A percentile compares a stretch with the other conserved stretches of the same genome.
phyloP scores from a whole-genome alignment of 306 rosid genomes.

The Lotus japonicus region DNA sequence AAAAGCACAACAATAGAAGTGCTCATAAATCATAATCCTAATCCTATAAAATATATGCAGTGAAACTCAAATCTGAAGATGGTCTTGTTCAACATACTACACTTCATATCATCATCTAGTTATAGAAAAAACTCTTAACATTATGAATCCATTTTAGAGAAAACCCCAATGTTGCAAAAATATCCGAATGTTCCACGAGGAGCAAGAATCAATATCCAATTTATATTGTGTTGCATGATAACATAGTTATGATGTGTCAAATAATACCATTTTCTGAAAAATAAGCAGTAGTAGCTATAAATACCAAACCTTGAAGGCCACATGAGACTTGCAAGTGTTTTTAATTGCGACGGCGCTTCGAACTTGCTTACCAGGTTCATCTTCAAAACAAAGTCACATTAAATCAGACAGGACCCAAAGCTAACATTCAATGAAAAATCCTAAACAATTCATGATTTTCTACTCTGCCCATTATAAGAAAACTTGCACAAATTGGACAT shows the following conservation, averaged over 20 bases:
- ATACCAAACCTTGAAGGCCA: constrained; percentile 80
- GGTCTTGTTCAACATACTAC: neutral
- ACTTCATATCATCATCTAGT: neutral
- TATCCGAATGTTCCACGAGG: neutral
- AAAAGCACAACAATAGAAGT: neutral
- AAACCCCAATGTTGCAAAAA: neutral
- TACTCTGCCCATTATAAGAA: too few relatives aligned
- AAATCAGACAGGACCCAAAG: constrained; percentile 19
- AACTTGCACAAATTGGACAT: too few relatives aligned
- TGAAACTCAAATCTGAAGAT: constrained; percentile 1
- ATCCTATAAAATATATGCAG: neutral
- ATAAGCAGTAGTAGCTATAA: neutral
- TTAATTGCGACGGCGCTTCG: constrained; percentile 75
- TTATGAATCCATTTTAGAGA: neutral
- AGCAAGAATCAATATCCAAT: neutral
- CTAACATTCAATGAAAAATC: neutral
- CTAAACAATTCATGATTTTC: too few relatives aligned
- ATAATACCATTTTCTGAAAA: neutral
- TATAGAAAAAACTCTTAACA: neutral
- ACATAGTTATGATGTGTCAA: neutral
- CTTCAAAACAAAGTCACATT: constrained; percentile 42
- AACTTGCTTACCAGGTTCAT: constrained; percentile 93
- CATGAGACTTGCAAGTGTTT: constrained; percentile 68
- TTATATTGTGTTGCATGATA: neutral
- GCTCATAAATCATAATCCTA: neutral